Evolutionary conservation across 805 yeast species (phyloP).

Genomic region (Saccharomycopsis oosterbeekiorum): DNA sequence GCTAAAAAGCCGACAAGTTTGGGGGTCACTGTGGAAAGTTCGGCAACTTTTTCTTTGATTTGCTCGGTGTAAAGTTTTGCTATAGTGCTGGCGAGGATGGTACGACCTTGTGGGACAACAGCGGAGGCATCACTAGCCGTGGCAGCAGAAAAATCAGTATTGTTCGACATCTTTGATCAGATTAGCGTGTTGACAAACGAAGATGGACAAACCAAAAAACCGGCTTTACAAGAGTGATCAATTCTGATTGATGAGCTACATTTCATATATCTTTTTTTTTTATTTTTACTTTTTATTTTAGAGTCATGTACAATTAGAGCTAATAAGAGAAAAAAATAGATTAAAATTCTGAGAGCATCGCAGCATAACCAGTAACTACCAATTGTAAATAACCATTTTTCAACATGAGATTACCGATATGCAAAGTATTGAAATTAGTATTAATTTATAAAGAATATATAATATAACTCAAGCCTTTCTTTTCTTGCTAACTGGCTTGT

Average conservation of each 20-base stretch:
- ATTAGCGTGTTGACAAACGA: not conserved
- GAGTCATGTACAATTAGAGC: not conserved
- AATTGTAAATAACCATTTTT: not conserved
- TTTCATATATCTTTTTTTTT: no score
- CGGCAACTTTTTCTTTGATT: conserved; percentile 45
- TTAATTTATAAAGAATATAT: no score
- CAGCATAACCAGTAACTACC: not conserved
- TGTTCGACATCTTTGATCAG: not conserved
- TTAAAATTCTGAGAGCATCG: not conserved
- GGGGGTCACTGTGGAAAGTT: conserved; percentile 43
- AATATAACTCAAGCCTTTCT: not conserved
- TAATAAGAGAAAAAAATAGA: not conserved
- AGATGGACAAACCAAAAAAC: not conserved
- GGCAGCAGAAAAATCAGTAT: not conserved
- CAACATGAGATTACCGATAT: not conserved
- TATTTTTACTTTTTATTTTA: not conserved
- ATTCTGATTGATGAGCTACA: no score
- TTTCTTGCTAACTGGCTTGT: conserved; percentile 6
- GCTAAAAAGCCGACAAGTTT: conserved; percentile 85
- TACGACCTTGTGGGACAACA: conserved; percentile 38
- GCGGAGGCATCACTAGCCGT: not conserved
- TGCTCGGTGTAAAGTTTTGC: conserved; percentile 78
- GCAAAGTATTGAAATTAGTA: no score
- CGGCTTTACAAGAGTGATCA: no score
- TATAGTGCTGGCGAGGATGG: conserved; percentile 77